A percentile compares a stretch with the other conserved stretches of the same genome.
These are phyloP conservation scores for Salvia miltiorrhiza DNA, from an alignment of 257 asterid genomes.

Conservation along the genomic window DNA sequence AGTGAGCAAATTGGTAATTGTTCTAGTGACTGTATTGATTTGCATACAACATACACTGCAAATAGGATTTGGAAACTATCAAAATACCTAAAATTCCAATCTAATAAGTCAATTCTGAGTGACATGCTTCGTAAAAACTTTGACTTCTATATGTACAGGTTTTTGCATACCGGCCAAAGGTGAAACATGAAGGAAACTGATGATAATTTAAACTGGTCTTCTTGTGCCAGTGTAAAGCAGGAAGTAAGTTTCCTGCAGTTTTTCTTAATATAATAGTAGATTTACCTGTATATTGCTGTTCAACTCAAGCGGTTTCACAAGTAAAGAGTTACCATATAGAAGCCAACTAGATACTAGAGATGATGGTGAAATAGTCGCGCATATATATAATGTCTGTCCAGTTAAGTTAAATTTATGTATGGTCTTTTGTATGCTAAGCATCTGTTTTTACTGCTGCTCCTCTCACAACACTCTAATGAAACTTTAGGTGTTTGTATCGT, in stretches of 20 bases:
- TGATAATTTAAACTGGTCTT: not conserved
- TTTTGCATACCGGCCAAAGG: constrained; percentile 58
- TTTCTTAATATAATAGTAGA: not conserved
- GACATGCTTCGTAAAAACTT: not conserved
- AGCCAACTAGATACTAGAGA: constrained; percentile 5
- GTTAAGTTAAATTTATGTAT: not conserved
- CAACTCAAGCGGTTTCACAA: not conserved
- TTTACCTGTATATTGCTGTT: constrained; percentile 15
- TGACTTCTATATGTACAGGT: constrained; percentile 32
- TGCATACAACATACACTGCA: not conserved
- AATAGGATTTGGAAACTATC: not conserved
- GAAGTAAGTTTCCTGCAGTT: constrained; percentile 8
- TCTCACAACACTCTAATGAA: not conserved
- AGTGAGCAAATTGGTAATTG: not conserved
- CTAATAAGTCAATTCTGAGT: not conserved
- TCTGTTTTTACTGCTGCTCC: not conserved
- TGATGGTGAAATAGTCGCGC: not conserved
- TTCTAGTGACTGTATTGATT: not conserved
- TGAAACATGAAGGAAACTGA: constrained; percentile 15
- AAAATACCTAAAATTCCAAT: not conserved
- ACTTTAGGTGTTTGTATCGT: not conserved
- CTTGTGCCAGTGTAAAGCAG: not conserved
- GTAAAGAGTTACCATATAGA: not conserved
- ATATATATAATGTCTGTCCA: not conserved
- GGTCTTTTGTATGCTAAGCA: not conserved